Evolutionary conservation across 106 monocot species (phyloP).

Genomic region (Posidonia australis): DNA sequence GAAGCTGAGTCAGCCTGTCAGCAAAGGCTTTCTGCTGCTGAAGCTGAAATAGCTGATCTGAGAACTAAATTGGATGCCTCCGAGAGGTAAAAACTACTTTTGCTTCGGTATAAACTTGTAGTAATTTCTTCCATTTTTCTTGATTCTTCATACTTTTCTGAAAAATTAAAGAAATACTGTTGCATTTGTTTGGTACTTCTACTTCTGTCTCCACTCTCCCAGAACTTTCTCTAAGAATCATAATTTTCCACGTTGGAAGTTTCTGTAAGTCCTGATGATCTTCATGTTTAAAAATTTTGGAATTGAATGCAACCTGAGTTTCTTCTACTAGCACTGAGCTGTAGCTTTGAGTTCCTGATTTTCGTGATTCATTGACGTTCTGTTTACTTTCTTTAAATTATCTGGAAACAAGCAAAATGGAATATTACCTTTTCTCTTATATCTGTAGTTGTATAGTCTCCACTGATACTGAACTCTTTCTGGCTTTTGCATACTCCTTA

Average conservation of each 20-base stretch:
- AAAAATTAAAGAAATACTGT: not conserved
- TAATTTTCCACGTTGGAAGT: not conserved
- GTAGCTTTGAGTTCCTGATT: too few species aligned
- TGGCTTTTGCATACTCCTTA: not conserved
- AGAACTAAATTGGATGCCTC: slow-evolving; percentile 63
- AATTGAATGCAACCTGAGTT: too few species aligned
- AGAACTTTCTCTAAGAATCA: not conserved
- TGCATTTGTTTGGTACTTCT: not conserved
- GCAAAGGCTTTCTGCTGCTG: slow-evolving; percentile 63
- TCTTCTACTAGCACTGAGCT: too few species aligned
- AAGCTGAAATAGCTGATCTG: slow-evolving; percentile 67
- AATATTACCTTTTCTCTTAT: too few species aligned
- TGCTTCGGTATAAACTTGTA: too few species aligned
- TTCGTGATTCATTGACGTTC: too few species aligned
- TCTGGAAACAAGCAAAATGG: too few species aligned
- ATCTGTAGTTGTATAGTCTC: not conserved
- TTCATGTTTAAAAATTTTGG: not conserved
- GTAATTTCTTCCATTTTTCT: not conserved
- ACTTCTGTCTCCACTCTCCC: not conserved
- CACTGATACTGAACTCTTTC: not conserved
- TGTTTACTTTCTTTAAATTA: too few species aligned
- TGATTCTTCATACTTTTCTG: not conserved
- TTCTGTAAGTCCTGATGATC: not conserved
- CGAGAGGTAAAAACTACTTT: slow-evolving; percentile 42
- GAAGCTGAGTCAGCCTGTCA: slow-evolving; percentile 91